These are phyloP conservation scores for Aspergillus fijiensis DNA, from an alignment of 2,329 filamentous ascomycete genomes.

Conservation along the genomic window DNA sequence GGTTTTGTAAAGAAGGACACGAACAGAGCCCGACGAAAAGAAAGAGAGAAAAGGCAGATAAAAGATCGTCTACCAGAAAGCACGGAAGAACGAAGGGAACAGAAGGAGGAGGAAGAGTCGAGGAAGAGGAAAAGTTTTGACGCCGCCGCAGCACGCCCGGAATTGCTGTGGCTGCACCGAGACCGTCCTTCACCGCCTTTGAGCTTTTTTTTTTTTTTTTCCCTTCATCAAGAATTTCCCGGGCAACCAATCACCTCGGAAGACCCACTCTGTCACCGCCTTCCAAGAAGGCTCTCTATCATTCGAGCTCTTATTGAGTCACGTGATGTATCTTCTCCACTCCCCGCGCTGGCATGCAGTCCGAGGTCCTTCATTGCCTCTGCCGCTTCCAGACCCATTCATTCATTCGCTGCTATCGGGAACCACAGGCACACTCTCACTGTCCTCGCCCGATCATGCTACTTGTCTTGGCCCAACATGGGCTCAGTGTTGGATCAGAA, in stretches of 20 bases:
- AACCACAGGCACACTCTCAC: background rate
- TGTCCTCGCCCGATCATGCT: slow-evolving; percentile 18
- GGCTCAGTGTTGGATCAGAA: slow-evolving; percentile 63
- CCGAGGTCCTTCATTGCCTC: background rate
- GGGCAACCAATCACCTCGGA: background rate
- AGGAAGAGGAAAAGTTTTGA: slow-evolving; percentile 16
- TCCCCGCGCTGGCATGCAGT: background rate
- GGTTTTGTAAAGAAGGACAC: background rate
- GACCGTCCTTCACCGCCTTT: slow-evolving; percentile 4
- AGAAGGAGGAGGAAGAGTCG: slow-evolving; percentile 16
- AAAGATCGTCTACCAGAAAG: slow-evolving; percentile 19
- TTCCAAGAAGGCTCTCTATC: background rate
- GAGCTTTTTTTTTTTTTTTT: slow-evolving; percentile 17
- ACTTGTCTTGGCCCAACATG: slow-evolving; percentile 46
- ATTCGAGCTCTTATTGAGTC: background rate
- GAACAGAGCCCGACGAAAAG: slow-evolving; percentile 1
- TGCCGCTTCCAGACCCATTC: background rate
- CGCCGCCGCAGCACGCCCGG: slow-evolving; percentile 1
- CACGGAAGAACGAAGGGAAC: slow-evolving; percentile 19
- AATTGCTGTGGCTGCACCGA: slow-evolving; percentile 1
- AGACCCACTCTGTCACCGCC: background rate
- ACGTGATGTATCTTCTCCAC: background rate
- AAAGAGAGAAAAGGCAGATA: slow-evolving; percentile 17
- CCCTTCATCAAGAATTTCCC: background rate
- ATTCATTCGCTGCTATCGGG: background rate